Evolutionary conservation across 139 green algal species (phyloP).

Genomic region (Closterium sp.): DNA sequence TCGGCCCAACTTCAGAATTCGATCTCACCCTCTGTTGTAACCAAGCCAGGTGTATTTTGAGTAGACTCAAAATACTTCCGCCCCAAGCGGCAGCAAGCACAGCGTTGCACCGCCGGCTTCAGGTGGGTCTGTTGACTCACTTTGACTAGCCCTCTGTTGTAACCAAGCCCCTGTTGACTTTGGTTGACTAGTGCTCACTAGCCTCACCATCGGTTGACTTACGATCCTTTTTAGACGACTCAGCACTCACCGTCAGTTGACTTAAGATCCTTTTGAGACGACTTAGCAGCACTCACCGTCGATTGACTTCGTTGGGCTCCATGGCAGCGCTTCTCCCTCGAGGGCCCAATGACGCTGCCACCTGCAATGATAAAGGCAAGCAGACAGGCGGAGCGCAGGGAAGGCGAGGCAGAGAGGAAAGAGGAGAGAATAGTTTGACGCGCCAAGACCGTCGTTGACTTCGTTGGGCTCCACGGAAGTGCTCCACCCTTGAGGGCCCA

Average conservation of each 20-base stretch:
- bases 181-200: not conserved
- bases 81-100: too few species aligned
- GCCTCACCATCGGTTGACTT: not conserved
- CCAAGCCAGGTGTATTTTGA: too few species aligned
- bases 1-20: too few species aligned
- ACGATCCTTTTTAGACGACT: too few species aligned
- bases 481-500: not conserved
- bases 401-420: not conserved
- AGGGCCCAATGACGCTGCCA: not conserved
- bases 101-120: too few species aligned
- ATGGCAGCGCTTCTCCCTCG: not conserved
- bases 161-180: not conserved
- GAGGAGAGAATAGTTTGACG: too few species aligned
- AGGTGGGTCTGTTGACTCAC: not conserved
- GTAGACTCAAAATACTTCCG: too few species aligned
- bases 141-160: not conserved
- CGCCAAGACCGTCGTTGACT: too few species aligned
- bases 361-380: not conserved
- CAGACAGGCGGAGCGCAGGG: not conserved
- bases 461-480: not conserved
- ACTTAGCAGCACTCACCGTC: not conserved
- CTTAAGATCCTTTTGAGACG: too few species aligned
- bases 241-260: too few species aligned
- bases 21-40: too few species aligned
- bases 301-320: not conserved